phyloP scores from a whole-genome alignment of 2,329 filamentous ascomycete genomes.

The Truncatella angustata region DNA sequence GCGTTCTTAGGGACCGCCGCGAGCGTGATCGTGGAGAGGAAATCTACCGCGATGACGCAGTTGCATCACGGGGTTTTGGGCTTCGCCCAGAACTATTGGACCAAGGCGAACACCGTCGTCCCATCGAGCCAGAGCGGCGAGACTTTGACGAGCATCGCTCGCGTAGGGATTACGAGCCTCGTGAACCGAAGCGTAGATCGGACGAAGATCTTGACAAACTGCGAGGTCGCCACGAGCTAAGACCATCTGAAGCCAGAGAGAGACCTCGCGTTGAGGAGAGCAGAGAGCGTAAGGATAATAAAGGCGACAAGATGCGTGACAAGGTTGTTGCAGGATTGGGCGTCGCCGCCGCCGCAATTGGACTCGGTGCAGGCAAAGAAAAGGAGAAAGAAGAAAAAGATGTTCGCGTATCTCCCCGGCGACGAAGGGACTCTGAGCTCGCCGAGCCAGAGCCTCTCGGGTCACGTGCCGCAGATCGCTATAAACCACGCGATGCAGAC shows the following conservation, averaged over 20 bases:
- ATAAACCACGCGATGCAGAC: constrained; percentile 27
- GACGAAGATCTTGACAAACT: constrained; percentile 26
- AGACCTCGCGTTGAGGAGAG: constrained; percentile 23
- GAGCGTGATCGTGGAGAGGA: constrained; percentile 29
- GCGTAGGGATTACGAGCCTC: constrained; percentile 30
- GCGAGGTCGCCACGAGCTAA: constrained; percentile 21
- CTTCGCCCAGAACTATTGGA: constrained; percentile 43
- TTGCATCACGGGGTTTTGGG: constrained; percentile 49
- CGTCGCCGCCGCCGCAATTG: constrained; percentile 47
- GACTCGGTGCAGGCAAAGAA: constrained; percentile 38
- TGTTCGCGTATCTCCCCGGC: constrained; percentile 26
- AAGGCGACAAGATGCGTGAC: constrained; percentile 38
- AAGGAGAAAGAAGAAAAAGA: constrained; percentile 34
- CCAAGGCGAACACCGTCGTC: constrained; percentile 25
- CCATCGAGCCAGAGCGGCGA: constrained; percentile 27
- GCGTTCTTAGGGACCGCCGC: constrained; percentile 38
- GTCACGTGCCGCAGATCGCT: constrained; percentile 24
- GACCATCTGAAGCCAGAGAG: constrained; percentile 17
- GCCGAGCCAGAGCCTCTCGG: constrained; percentile 18
- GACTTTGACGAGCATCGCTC: constrained; percentile 43
- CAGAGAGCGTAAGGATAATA: constrained; percentile 24
- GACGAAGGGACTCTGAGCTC: constrained; percentile 23
- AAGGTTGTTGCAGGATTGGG: constrained; percentile 48
- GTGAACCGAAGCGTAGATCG: constrained; percentile 24
- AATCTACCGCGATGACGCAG: constrained; percentile 44